Evolutionary conservation across 2,329 filamentous ascomycete species (phyloP), one percentile per base, ranked within the genome.

Genomic region (Colletotrichum camelliae): DNA sequence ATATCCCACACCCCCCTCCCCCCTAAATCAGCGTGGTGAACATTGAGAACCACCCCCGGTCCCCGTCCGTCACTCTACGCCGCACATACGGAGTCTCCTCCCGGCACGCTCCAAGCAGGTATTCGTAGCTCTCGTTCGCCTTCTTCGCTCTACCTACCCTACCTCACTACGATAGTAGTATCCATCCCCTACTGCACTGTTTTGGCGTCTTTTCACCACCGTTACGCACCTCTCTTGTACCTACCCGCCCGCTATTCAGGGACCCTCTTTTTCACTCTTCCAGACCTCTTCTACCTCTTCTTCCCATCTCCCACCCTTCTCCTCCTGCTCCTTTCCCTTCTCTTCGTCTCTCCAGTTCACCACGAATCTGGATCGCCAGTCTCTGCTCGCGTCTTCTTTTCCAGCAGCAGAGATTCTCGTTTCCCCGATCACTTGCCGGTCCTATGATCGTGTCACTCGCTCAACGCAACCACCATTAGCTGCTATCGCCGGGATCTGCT

Each of bases 401-500:
- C 39, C 37, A 48, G 74, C 65, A 52, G 70, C 74, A 74, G 74
- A 74, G 66, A 70, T 61, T 65, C 33, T 31, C 29, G 66, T 66
- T 76, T 75, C 57, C 67, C 33, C 72, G 67, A 76, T 76, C 75
- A 75, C 72, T 65, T 75, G 67, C 72, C 75, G 75, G 68, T 75
- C 76, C 62, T 64, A 77, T 77, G 76, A 77, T 77, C 73, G 76
- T 70, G 76, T 73, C 76, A 70, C 76, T 77, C 76, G 76, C 76
- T 77, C 69, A 74, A 16, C 66, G 67, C 57, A 66, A 67, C 52
- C 35, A 43, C 62, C 33, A 61, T 16, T 75, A 75, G 74, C 52
- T 55, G 57, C 74, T 24, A 74, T 74, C 48, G 13, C 61, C 37
- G 68, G 70, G 65, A 65, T 35, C 64, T 33, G 58, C 64, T 48